phyloP scores from a whole-genome alignment of 2,329 filamentous ascomycete genomes.

The Grosmannia serpens region DNA sequence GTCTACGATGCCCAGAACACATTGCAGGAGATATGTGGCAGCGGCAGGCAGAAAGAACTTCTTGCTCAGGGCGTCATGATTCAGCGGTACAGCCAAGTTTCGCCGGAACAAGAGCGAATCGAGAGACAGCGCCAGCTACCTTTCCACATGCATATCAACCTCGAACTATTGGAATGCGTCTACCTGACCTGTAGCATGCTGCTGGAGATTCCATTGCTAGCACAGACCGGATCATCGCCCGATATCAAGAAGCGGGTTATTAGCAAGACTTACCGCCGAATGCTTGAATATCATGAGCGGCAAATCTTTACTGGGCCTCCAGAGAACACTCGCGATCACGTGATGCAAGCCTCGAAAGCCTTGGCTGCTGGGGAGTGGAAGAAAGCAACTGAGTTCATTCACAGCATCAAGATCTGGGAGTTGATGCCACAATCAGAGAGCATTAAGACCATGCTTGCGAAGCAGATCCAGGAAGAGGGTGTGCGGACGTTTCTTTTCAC shows the following conservation, averaged over 20 bases:
- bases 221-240: constrained; percentile 90
- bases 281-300: constrained; percentile 98
- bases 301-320: constrained; percentile 98
- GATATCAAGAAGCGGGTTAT: constrained; percentile 97
- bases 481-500: constrained; percentile 98
- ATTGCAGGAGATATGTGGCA: constrained; percentile 95
- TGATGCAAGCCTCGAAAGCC: constrained; percentile 98
- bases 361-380: constrained; percentile 97
- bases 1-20: constrained; percentile 97
- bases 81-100: constrained; percentile 91
- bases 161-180: constrained; percentile 94
- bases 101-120: constrained; percentile 91
- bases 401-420: constrained; percentile 99
- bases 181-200: constrained; percentile 99
- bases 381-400: constrained; percentile 86
- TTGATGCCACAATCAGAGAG: constrained; percentile 85
- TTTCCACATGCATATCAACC: constrained; percentile 99
- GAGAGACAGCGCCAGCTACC: constrained; percentile 96
- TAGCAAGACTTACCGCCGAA: constrained; percentile 97
- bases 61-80: constrained; percentile 97
- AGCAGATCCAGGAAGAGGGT: constrained; percentile 97
- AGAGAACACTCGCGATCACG: constrained; percentile 97
- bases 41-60: constrained; percentile 93
- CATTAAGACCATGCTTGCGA: constrained; percentile 94
- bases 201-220: constrained; percentile 91